Evolutionary conservation across 2,329 filamentous ascomycete genomes (phyloP), one percentile per base, ranked within the genome.

Genomic region (Rutstroemia sydowiana): DNA sequence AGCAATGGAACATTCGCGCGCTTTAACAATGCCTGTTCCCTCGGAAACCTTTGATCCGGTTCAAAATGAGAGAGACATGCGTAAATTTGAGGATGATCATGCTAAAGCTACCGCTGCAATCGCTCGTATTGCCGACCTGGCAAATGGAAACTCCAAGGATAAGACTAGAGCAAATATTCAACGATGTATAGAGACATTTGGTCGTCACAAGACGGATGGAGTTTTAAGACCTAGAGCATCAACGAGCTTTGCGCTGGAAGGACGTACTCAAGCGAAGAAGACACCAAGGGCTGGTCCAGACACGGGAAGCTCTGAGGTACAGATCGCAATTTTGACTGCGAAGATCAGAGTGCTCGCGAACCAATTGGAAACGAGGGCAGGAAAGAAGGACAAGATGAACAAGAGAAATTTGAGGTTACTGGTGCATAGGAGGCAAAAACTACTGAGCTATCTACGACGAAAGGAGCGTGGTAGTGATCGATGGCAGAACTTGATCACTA

Each of bases 291-390:
- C 84, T n/a, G 93, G 93, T 0, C 87, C 86, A 5, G 93, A 98
- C 67, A 98, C 92, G 1, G 93, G 93, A 32, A 95, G 88, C 62
- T 88, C 88, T 6, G 93, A 98, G 71, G 95, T 98, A n/a, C 93
- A 98, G 74, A 89, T 95, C 59, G 91, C 90, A 42, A 95, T 98
- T 61, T 70, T 98, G 67, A 98, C 93, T 3, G 81, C 89, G 52
- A 97, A 96, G 77, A 98, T 98, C 66, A 78, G 88, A 57, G 83
- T 85, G 21, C 69, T 98, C 45, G 84, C 87, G 14, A 77, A 86
- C 60, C 83, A 85, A 59, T 70, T 95, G 47, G 77, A 85, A 64
- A 76, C 73, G 39, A 78, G 82, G 54, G 71, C 75, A 60, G 88
- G 85, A 5, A 81, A 86, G 68, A 89, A 85, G 67, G 93, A 98